Percentiles rank a stretch among this genome's conserved stretches.
Conservation (phyloP, 768 basidiomycete species). For the Cubamyces sp. region DNA sequence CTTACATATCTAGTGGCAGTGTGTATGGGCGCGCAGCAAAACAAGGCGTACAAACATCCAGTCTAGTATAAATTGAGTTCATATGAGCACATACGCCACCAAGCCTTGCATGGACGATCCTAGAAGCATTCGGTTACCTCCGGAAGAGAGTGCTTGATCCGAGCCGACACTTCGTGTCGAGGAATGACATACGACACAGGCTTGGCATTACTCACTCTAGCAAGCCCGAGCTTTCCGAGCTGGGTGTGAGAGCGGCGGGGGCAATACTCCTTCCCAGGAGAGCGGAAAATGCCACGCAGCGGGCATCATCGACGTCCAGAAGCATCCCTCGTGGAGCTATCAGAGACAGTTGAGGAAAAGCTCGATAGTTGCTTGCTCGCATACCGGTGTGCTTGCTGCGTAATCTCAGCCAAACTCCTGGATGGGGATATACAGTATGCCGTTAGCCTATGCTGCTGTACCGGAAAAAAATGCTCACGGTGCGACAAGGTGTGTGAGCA, state of each 20-base stretch:
- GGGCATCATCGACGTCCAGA: neutral
- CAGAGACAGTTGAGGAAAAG: neutral
- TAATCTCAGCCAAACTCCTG: no score
- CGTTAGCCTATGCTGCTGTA: no score
- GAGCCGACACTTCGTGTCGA: neutral
- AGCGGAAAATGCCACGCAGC: constrained; percentile 1
- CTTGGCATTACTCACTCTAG: constrained; percentile 14
- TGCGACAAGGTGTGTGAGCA: neutral
- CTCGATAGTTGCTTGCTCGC: no score
- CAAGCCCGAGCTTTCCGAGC: constrained; percentile 8
- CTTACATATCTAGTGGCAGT: no score
- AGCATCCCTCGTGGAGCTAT: no score
- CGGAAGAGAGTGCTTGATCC: neutral
- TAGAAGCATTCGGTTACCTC: neutral
- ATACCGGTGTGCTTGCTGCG: no score
- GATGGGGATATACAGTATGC: no score
- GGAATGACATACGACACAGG: neutral
- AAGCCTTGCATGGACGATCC: neutral
- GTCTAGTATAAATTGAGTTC: no score
- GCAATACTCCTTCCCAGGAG: constrained; percentile 4
- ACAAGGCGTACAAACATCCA: no score
- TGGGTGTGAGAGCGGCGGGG: neutral
- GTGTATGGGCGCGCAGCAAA: no score
- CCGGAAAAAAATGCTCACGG: neutral
- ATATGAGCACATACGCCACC: no score